These are phyloP conservation scores for Lecanosticta acicola DNA, from an alignment of 2,329 filamentous ascomycete species.

Conservation along the genomic window DNA sequence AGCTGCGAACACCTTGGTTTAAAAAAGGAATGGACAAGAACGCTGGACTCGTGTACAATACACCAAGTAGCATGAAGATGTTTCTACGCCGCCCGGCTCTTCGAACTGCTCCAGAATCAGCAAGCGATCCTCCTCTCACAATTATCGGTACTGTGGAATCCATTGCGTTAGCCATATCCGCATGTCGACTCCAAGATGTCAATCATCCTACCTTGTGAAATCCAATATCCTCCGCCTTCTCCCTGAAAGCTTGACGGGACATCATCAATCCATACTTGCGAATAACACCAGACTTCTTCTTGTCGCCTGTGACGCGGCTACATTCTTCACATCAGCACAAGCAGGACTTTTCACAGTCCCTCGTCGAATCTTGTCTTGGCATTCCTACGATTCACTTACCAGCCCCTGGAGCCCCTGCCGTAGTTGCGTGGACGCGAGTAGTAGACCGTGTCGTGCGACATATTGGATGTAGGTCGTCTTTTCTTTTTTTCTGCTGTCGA, in stretches of 20 bases:
- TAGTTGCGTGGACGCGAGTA: constrained; percentile 26
- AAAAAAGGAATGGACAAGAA: no score
- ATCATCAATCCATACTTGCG: constrained; percentile 28
- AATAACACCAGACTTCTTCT: constrained; percentile 25
- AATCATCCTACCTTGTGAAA: constrained; percentile 22
- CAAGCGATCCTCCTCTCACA: neutral
- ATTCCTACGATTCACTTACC: constrained; percentile 17
- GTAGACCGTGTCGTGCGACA: constrained; percentile 27
- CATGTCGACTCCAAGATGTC: neutral
- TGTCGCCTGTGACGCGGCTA: constrained; percentile 27
- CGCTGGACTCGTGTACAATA: no score
- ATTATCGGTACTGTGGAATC: constrained; percentile 1
- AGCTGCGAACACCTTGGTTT: no score
- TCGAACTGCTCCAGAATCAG: neutral
- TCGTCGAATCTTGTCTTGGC: neutral
- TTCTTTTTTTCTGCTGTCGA: neutral
- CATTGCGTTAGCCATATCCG: neutral
- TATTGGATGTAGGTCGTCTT: constrained; percentile 5
- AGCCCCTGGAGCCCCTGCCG: constrained; percentile 26
- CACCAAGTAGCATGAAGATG: no score
- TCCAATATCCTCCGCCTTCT: constrained; percentile 27
- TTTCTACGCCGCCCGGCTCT: no score
- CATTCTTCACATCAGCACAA: neutral
- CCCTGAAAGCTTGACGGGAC: constrained; percentile 26
- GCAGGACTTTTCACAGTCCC: no score